A percentile compares a stretch with the other conserved stretches of the same genome.
phyloP scores from a whole-genome alignment of 192 early-diverging fungal genomes.

The Coemansia sp. region DNA sequence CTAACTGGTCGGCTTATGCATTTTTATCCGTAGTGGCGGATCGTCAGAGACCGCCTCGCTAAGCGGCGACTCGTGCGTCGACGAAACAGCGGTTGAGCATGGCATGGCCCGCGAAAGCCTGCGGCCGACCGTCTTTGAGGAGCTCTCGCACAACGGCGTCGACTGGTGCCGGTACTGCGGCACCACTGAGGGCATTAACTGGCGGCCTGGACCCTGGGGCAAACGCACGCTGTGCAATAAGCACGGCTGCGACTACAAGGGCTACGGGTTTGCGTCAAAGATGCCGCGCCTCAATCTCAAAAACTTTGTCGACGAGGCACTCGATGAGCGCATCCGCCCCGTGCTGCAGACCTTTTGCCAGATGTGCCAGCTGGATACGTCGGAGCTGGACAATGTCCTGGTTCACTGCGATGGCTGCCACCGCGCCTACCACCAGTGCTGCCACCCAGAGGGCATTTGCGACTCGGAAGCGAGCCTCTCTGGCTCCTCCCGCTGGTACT shows the following conservation, averaged over 20 bases:
- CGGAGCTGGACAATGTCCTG: conserved; percentile 59
- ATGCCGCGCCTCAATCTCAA: conserved; percentile 81
- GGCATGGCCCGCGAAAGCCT: conserved; percentile 46
- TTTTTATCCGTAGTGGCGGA: conserved; percentile 32
- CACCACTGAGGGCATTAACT: conserved; percentile 83
- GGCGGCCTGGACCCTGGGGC: conserved; percentile 93
- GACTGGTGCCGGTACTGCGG: conserved; percentile 94
- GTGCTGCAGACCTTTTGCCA: conserved; percentile 87
- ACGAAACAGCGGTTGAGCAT: conserved; percentile 18
- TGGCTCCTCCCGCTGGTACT: conserved; percentile 34
- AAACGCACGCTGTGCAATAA: conserved; percentile 94
- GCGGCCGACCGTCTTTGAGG: conserved; percentile 52
- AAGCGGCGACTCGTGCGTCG: conserved; percentile 53
- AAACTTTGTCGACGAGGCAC: conserved; percentile 69
- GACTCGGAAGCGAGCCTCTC: conserved; percentile 8
- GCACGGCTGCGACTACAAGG: conserved; percentile 95
- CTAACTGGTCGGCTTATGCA: not conserved
- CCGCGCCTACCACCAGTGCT: conserved; percentile 76
- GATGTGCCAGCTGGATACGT: conserved; percentile 69
- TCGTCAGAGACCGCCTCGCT: conserved; percentile 45
- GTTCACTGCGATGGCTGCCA: conserved; percentile 84
- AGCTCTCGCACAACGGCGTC: conserved; percentile 48
- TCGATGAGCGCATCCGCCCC: conserved; percentile 76
- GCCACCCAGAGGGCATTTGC: conserved; percentile 51
- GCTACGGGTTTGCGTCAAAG: conserved; percentile 89